Percentiles rank a stretch among this genome's conserved stretches.
Conservation (phyloP, 2,329 filamentous ascomycete genomes). For the Colletotrichum shisoi region DNA sequence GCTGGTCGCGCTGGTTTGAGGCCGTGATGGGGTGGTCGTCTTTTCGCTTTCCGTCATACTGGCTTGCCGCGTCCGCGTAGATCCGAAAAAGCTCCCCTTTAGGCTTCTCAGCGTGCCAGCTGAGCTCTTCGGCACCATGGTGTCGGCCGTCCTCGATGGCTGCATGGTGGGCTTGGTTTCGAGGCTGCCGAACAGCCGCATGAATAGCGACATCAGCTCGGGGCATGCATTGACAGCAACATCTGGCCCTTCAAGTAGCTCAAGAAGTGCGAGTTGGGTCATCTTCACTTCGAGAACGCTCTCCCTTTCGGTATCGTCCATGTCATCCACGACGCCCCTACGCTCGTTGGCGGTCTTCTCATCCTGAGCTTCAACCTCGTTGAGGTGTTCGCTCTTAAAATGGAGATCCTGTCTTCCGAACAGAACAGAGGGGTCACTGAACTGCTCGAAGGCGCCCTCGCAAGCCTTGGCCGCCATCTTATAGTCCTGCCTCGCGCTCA, state of each 20-base stretch:
- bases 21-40: conserved; percentile 45
- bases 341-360: conserved; percentile 43
- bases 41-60: conserved; percentile 52
- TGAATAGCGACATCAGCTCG: conserved; percentile 83
- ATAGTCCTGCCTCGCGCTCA: conserved; percentile 88
- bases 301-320: conserved; percentile 85
- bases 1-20: conserved; percentile 53
- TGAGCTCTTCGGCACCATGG: conserved; percentile 64
- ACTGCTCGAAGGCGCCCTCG: conserved; percentile 90
- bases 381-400: conserved; percentile 73
- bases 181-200: conserved; percentile 74
- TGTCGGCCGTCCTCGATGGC: conserved; percentile 56
- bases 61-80: conserved; percentile 54
- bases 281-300: conserved; percentile 93
- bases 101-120: conserved; percentile 75
- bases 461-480: conserved; percentile 81
- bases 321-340: conserved; percentile 73
- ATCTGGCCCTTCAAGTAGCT: conserved; percentile 82
- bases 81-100: conserved; percentile 80
- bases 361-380: conserved; percentile 55
- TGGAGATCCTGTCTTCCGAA: conserved; percentile 68
- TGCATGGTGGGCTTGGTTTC: conserved; percentile 57
- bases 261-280: conserved; percentile 85
- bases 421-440: conserved; percentile 73
- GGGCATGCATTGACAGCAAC: conserved; percentile 87